A percentile compares a stretch with the other conserved stretches of the same genome.
phyloP scores from a whole-genome alignment of 768 basidiomycete species.

The Mrakia blollopis region DNA sequence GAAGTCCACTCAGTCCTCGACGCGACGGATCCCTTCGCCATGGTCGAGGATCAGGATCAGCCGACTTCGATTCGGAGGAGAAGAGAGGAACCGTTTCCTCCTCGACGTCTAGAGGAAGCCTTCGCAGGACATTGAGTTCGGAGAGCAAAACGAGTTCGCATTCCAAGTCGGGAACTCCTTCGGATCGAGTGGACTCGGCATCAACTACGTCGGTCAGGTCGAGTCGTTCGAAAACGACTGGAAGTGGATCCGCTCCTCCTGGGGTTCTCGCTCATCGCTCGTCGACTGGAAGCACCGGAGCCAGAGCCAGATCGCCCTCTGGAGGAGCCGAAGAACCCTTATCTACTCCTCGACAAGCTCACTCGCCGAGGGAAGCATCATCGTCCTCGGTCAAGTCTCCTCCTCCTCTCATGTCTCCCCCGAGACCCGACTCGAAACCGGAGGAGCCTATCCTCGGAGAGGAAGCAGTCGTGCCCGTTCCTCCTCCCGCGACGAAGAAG shows the following conservation, averaged over 20 bases:
- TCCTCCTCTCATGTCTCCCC: not conserved
- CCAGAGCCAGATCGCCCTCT: conserved; percentile 6
- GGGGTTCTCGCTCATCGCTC: conserved; percentile 23
- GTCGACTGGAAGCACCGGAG: not conserved
- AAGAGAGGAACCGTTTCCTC: not conserved
- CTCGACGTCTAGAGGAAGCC: not conserved
- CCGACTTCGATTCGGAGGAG: conserved; percentile 2
- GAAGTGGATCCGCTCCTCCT: not conserved
- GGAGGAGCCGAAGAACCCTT: not conserved
- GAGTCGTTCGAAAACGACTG: not conserved
- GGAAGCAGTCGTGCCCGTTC: not conserved
- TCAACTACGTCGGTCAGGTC: not conserved
- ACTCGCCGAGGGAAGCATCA: conserved; percentile 6
- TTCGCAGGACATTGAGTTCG: not conserved
- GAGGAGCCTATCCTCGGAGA: not conserved
- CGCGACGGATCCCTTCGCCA: not conserved
- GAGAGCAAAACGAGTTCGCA: conserved; percentile 11
- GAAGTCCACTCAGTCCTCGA: conserved; percentile 4
- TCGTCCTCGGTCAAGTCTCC: not conserved
- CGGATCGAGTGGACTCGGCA: conserved; percentile 9
- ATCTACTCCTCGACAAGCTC: not conserved
- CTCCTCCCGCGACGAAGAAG: conserved; percentile 25
- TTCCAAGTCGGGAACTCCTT: not conserved
- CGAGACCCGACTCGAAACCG: not conserved
- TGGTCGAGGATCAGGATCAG: not conserved